Evolutionary conservation across 345 rosid genomes (phyloP).

Genomic region (Murraya koenigii): DNA sequence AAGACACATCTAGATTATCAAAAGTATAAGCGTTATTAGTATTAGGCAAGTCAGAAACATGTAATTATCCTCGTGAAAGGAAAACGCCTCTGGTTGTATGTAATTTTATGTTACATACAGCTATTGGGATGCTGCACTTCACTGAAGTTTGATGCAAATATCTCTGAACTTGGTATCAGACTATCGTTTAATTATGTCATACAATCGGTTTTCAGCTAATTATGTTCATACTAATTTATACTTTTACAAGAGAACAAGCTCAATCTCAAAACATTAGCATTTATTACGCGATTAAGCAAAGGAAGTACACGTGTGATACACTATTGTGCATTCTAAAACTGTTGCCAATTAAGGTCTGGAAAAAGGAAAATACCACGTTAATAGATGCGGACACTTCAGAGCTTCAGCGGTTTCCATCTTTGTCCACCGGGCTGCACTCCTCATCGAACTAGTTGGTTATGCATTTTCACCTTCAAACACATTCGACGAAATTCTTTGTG

Average conservation of each 20-base stretch:
- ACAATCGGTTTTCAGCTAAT: neutral
- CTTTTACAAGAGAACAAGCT: neutral
- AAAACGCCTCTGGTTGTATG: neutral
- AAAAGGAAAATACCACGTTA: neutral
- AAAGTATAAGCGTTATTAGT: neutral
- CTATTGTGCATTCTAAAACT: neutral
- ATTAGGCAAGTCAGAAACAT: neutral
- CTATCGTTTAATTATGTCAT: no score
- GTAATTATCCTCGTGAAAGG: neutral
- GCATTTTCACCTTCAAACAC: neutral
- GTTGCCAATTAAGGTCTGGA: neutral
- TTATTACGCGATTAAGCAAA: neutral
- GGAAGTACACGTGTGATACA: neutral
- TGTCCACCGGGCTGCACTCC: neutral
- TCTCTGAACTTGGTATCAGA: no score
- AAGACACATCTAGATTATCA: slow-evolving; percentile 7
- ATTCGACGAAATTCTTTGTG: neutral
- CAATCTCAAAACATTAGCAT: neutral
- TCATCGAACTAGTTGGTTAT: neutral
- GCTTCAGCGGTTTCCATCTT: neutral
- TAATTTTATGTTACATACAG: neutral
- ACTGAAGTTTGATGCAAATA: neutral
- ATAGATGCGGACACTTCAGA: neutral
- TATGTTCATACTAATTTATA: neutral
- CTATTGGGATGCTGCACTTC: neutral